phyloP scores from a whole-genome alignment of 2,329 filamentous ascomycete species.

The Fusarium sp. region DNA sequence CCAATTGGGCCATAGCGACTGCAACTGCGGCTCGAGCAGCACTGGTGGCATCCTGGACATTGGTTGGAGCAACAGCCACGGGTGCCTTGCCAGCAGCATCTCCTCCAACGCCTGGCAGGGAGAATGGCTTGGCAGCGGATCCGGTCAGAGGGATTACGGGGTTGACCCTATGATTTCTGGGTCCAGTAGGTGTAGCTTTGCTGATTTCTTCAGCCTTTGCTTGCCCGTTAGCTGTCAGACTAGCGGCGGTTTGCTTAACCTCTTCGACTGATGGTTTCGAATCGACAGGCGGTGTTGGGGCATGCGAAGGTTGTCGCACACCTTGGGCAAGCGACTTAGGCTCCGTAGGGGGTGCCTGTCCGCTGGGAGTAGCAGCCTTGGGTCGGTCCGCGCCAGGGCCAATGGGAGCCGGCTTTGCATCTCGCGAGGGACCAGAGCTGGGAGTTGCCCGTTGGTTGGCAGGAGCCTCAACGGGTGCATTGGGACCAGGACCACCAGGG shows the following conservation, averaged over 20 bases:
- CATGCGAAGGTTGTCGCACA: conserved; percentile 59
- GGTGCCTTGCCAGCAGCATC: conserved; percentile 53
- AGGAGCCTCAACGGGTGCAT: conserved; percentile 64
- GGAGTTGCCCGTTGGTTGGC: conserved; percentile 67
- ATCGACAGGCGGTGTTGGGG: conserved; percentile 73
- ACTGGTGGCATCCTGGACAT: conserved; percentile 75
- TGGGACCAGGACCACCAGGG: conserved; percentile 56
- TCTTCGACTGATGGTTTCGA: conserved; percentile 71
- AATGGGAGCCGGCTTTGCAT: conserved; percentile 63
- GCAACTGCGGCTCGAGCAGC: conserved; percentile 82
- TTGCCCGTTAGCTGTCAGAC: conserved; percentile 52
- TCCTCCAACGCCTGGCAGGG: conserved; percentile 47
- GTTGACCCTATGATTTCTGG: conserved; percentile 66
- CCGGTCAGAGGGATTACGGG: conserved; percentile 74
- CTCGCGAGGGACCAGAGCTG: conserved; percentile 52
- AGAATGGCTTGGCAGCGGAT: conserved; percentile 54
- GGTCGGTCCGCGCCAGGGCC: conserved; percentile 63
- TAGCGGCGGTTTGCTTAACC: conserved; percentile 59
- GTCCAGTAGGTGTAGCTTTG: conserved; percentile 60
- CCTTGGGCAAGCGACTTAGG: conserved; percentile 64
- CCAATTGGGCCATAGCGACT: conserved; percentile 80
- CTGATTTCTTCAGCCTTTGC: conserved; percentile 51
- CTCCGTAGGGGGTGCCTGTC: conserved; percentile 62
- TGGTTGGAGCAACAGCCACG: conserved; percentile 51
- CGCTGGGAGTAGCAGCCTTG: conserved; percentile 59